Evolutionary conservation across 192 early-diverging fungal species (phyloP).

Genomic region (Dissophora ornata): DNA sequence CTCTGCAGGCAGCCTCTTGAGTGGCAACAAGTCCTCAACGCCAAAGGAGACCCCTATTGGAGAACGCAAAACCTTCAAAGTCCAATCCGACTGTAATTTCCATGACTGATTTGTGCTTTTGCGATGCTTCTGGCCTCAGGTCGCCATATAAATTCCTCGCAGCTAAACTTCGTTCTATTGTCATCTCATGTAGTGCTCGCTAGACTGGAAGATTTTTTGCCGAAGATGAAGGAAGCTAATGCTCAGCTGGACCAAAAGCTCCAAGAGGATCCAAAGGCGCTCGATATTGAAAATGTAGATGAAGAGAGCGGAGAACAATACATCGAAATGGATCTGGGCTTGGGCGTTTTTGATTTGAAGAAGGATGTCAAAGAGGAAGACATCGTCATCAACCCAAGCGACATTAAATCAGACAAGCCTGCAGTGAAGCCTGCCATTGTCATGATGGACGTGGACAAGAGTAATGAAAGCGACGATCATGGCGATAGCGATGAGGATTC

Average conservation of each 20-base stretch:
- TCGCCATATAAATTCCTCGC: too few relatives aligned
- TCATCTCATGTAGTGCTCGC: slow-evolving; percentile 38
- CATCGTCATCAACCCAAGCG: slow-evolving; percentile 38
- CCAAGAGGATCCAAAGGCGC: slow-evolving; percentile 53
- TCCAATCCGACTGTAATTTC: slow-evolving; percentile 48
- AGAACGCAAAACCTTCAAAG: slow-evolving; percentile 58
- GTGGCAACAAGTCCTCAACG: slow-evolving; percentile 13
- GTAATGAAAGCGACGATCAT: background rate
- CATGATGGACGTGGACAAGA: slow-evolving; percentile 51
- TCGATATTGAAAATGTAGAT: slow-evolving; percentile 68
- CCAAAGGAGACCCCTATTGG: slow-evolving; percentile 40
- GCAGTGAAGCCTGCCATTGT: slow-evolving; percentile 29
- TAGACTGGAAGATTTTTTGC: slow-evolving; percentile 62
- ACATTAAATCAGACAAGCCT: background rate
- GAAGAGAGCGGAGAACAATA: slow-evolving; percentile 62
- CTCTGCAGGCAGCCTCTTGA: slow-evolving; percentile 32
- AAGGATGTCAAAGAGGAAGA: slow-evolving; percentile 50
- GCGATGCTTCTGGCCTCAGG: too few relatives aligned
- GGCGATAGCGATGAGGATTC: slow-evolving; percentile 18
- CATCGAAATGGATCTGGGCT: slow-evolving; percentile 66
- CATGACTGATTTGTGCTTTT: background rate
- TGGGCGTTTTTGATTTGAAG: slow-evolving; percentile 61
- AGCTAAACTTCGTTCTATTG: background rate
- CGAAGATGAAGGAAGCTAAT: slow-evolving; percentile 58
- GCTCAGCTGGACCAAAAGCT: slow-evolving; percentile 52